These are phyloP conservation scores for Akanthomyces lecanii DNA, from an alignment of 2,329 filamentous ascomycete species.

Conservation along the genomic window DNA sequence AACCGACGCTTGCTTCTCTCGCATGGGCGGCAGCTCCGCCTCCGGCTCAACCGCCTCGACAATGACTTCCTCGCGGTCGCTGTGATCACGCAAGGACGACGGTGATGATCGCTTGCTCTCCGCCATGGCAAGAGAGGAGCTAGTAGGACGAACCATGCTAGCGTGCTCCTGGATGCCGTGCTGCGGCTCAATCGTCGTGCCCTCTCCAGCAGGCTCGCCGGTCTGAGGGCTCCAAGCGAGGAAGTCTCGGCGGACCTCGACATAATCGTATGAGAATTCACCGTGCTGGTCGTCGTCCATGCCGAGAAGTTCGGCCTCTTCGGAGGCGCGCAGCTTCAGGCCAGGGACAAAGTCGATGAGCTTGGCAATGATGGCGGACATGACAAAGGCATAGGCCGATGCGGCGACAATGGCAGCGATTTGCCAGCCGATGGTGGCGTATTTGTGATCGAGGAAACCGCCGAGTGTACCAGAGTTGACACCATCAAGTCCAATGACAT, in stretches of 20 bases:
- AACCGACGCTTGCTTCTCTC: slow-evolving; percentile 18
- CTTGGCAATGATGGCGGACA: slow-evolving; percentile 71
- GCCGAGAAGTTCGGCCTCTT: slow-evolving; percentile 78
- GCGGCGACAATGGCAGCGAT: slow-evolving; percentile 68
- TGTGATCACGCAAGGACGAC: slow-evolving; percentile 14
- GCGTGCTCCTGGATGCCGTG: slow-evolving; percentile 69
- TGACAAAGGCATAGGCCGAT: slow-evolving; percentile 65
- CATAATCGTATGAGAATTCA: slow-evolving; percentile 87
- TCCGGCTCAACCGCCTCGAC: slow-evolving; percentile 9
- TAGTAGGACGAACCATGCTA: slow-evolving; percentile 31
- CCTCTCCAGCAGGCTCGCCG: slow-evolving; percentile 56
- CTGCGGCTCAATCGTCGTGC: slow-evolving; percentile 57
- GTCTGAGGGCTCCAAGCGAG: slow-evolving; percentile 80
- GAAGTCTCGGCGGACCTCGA: slow-evolving; percentile 84
- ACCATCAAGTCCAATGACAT: slow-evolving; percentile 70
- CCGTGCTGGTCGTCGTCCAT: slow-evolving; percentile 90
- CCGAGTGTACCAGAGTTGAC: slow-evolving; percentile 65
- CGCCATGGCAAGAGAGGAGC: slow-evolving; percentile 19
- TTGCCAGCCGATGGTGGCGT: slow-evolving; percentile 71
- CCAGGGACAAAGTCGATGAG: slow-evolving; percentile 71
- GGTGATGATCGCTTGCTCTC: slow-evolving; percentile 15
- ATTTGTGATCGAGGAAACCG: slow-evolving; percentile 74
- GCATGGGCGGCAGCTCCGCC: background rate
- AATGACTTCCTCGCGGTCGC: slow-evolving; percentile 8
- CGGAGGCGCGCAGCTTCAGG: slow-evolving; percentile 72